Conservation (phyloP, 495 filamentous ascomycete genomes). For the Elaphomyces granulatus region DNA sequence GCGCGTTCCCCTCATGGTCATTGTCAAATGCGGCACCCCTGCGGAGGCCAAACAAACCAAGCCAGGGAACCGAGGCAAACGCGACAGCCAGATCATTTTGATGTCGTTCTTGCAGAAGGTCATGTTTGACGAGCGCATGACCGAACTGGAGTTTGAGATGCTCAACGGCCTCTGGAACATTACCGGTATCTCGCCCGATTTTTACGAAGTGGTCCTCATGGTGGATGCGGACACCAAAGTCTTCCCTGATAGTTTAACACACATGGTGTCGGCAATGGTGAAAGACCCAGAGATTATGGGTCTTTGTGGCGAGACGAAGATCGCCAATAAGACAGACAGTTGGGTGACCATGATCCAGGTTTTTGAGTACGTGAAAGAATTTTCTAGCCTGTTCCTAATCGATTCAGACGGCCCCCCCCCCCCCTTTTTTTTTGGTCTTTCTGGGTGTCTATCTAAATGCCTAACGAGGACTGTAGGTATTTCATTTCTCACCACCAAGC, state of each 20-base stretch:
- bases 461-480: constrained; percentile 42
- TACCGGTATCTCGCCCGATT: constrained; percentile 94
- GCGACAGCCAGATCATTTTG: constrained; percentile 95
- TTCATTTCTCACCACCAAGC: constrained; percentile 96
- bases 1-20: constrained; percentile 96
- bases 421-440: not conserved
- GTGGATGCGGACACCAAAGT: constrained; percentile 99
- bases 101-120: constrained; percentile 99
- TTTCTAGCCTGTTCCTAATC: no score
- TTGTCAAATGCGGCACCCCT: constrained; percentile 92
- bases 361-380: constrained; percentile 60
- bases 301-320: constrained; percentile 97
- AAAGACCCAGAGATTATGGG: constrained; percentile 99
- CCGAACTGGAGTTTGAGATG: constrained; percentile 99
- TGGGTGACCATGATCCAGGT: constrained; percentile 99
- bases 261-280: constrained; percentile 99
- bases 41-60: constrained; percentile 69
- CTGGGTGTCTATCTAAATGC: constrained; percentile 8
- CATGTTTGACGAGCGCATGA: constrained; percentile 99
- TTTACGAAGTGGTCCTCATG: constrained; percentile 95
- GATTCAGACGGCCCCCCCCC: not conserved
- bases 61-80: constrained; percentile 93
- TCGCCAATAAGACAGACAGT: constrained; percentile 87
- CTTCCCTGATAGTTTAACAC: constrained; percentile 93
- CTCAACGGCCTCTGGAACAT: constrained; percentile 99